These are phyloP conservation scores for Brasilioporus rufonigricans DNA, from an alignment of 768 basidiomycete genomes.

Conservation along the genomic window DNA sequence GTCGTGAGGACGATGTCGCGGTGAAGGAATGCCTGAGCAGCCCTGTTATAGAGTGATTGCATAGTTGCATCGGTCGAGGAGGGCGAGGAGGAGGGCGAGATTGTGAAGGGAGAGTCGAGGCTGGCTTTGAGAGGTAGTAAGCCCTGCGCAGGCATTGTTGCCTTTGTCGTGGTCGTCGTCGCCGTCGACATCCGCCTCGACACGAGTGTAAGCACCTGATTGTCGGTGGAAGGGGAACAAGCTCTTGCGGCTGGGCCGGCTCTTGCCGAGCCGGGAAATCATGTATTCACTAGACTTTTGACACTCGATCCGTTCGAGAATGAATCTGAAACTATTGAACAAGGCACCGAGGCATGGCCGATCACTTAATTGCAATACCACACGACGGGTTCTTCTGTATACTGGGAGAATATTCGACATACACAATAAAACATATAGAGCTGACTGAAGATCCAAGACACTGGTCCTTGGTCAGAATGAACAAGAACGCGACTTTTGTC, in stretches of 20 bases:
- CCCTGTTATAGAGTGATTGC: slow-evolving; percentile 71
- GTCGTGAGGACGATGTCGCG: slow-evolving; percentile 68
- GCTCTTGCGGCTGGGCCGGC: not conserved
- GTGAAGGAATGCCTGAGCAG: slow-evolving; percentile 75
- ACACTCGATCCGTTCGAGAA: too few relatives aligned
- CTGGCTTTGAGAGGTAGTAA: slow-evolving; percentile 38
- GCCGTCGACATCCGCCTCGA: slow-evolving; percentile 45
- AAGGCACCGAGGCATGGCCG: too few relatives aligned
- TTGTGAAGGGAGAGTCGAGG: not conserved
- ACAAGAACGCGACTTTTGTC: too few relatives aligned
- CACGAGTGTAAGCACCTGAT: slow-evolving; percentile 19
- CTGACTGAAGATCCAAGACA: too few relatives aligned
- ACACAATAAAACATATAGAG: too few relatives aligned
- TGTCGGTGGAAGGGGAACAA: slow-evolving; percentile 8
- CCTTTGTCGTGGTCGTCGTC: slow-evolving; percentile 40
- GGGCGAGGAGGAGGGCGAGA: slow-evolving; percentile 5
- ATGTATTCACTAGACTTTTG: too few relatives aligned
- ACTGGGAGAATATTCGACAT: too few relatives aligned
- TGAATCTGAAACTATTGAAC: too few relatives aligned
- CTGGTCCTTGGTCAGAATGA: too few relatives aligned
- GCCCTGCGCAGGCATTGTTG: slow-evolving; percentile 22
- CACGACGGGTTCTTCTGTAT: too few relatives aligned
- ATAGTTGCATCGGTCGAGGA: slow-evolving; percentile 48
- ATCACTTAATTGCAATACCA: too few relatives aligned
- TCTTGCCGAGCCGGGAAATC: not conserved